A percentile compares a stretch with the other conserved stretches of the same genome.
These are phyloP conservation scores for Mycena floridula DNA, from an alignment of 768 basidiomycete genomes.

Conservation along the genomic window DNA sequence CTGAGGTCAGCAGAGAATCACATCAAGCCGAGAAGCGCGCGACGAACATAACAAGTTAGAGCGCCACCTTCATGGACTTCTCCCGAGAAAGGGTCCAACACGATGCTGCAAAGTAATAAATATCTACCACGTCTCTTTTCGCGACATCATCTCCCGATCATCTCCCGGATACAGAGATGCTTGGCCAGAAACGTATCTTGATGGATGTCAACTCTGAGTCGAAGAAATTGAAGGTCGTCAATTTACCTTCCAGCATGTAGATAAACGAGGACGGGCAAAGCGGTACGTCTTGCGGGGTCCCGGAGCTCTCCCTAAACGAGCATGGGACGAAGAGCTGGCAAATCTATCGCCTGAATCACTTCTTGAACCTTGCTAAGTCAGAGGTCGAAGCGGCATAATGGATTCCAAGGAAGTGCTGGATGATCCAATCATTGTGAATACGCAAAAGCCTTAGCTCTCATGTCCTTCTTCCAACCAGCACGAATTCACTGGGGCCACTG, in stretches of 20 bases:
- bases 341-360: background rate
- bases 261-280: background rate
- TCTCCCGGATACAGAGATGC: background rate
- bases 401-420: slow-evolving; percentile 4
- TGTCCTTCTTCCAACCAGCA: no score
- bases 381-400: background rate
- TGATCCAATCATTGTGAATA: no score
- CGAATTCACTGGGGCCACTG: no score
- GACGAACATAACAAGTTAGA: slow-evolving; percentile 22
- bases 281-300: no score
- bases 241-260: background rate
- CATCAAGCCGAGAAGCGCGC: slow-evolving; percentile 5
- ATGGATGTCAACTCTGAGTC: background rate
- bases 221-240: background rate
- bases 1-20: background rate
- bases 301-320: background rate
- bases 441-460: no score
- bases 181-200: background rate
- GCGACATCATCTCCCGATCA: background rate
- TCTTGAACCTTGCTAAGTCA: background rate
- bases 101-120: background rate
- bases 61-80: slow-evolving; percentile 16
- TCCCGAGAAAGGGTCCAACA: slow-evolving; percentile 20
- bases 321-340: background rate
- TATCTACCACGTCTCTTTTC: background rate